These are phyloP conservation scores for Gillenia trifoliata DNA, from an alignment of 306 rosid species.

Conservation along the genomic window DNA sequence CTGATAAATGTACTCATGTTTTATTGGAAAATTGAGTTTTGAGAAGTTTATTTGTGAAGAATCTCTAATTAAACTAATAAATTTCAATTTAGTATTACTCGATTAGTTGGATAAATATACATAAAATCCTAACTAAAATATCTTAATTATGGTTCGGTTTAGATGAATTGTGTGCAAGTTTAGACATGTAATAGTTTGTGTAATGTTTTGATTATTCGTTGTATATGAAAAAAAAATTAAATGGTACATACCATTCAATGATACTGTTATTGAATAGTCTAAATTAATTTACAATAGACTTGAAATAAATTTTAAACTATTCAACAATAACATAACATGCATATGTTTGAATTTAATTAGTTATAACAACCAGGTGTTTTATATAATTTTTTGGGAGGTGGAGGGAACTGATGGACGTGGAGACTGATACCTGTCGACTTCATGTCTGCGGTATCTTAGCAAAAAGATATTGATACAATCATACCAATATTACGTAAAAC, in stretches of 20 bases:
- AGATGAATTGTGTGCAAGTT: neutral
- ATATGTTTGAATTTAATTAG: neutral
- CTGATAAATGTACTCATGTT: too few relatives aligned
- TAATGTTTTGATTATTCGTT: neutral
- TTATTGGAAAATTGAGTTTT: too few relatives aligned
- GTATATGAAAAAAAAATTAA: too few relatives aligned
- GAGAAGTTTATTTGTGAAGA: too few relatives aligned
- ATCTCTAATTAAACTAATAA: neutral
- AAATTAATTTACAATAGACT: too few relatives aligned
- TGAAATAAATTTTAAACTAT: too few relatives aligned
- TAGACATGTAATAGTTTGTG: neutral
- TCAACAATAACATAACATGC: too few relatives aligned
- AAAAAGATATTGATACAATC: neutral
- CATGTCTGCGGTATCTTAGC: slow-evolving; percentile 25
- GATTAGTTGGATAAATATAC: too few relatives aligned
- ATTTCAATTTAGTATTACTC: too few relatives aligned
- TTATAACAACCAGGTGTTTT: neutral
- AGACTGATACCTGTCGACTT: slow-evolving; percentile 19
- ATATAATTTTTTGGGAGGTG: neutral
- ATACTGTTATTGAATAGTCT: too few relatives aligned
- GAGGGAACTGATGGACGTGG: slow-evolving; percentile 19
- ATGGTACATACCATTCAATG: too few relatives aligned
- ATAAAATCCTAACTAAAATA: too few relatives aligned
- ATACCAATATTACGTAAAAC: neutral
- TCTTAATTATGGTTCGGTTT: neutral